Conservation (phyloP, 2,329 filamentous ascomycete genomes). For the Xylariaceae sp. region DNA sequence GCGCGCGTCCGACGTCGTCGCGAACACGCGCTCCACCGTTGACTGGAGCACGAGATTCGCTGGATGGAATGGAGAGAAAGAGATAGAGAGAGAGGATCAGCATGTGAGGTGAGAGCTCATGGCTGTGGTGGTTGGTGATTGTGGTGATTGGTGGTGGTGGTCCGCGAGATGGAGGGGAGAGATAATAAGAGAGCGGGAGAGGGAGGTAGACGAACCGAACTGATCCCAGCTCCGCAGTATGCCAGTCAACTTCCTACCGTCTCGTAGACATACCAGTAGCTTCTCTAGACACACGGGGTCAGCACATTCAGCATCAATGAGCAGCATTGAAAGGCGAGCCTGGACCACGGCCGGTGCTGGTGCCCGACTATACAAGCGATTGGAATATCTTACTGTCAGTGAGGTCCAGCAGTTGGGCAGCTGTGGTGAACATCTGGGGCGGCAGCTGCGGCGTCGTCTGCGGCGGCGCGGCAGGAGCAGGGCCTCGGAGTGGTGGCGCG, state of each 20-base stretch:
- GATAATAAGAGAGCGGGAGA: neutral
- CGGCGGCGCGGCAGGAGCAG: conserved; percentile 28
- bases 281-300: conserved; percentile 61
- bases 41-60: conserved; percentile 93
- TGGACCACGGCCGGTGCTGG: conserved; percentile 3
- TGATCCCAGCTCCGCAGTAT: conserved; percentile 96
- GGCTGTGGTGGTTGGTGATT: neutral
- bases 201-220: conserved; percentile 61
- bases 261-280: conserved; percentile 81
- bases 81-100: too few species aligned
- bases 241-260: conserved; percentile 89
- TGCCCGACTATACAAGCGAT: too few species aligned
- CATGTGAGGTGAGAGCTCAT: neutral
- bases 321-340: too few species aligned
- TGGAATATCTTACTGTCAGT: conserved; percentile 85
- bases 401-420: conserved; percentile 87
- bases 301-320: too few species aligned
- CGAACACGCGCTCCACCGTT: conserved; percentile 81
- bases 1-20: conserved; percentile 26
- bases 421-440: conserved; percentile 97
- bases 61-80: conserved; percentile 36
- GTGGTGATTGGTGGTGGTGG: too few species aligned
- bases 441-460: conserved; percentile 57
- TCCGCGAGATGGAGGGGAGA: too few species aligned
- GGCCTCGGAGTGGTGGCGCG: conserved; percentile 33